Conservation (phyloP, 306 rosid genomes). For the Boehmeria nivea region DNA sequence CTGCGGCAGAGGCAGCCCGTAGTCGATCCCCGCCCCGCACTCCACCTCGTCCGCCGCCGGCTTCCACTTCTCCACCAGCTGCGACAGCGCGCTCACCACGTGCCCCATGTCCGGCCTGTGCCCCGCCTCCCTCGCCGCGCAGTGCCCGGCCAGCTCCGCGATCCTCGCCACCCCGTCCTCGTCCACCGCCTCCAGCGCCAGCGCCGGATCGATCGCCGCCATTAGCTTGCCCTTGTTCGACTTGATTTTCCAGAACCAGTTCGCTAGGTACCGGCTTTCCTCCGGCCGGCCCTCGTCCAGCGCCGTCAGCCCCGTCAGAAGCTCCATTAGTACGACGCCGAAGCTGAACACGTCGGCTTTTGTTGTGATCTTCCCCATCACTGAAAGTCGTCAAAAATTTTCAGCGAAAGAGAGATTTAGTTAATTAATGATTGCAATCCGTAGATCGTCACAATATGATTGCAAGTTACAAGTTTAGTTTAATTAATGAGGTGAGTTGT, state of each 20-base stretch:
- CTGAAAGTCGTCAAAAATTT: conserved; percentile 34
- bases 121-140: conserved; percentile 71
- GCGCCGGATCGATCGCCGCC: conserved; percentile 59
- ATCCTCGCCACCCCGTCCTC: conserved; percentile 46
- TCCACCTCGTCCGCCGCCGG: conserved; percentile 47
- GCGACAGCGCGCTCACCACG: conserved; percentile 55
- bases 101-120: conserved; percentile 84
- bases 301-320: conserved; percentile 65
- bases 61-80: conserved; percentile 62
- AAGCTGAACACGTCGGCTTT: conserved; percentile 78
- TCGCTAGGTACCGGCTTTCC: conserved; percentile 75
- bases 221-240: conserved; percentile 49
- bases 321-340: conserved; percentile 77
- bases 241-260: conserved; percentile 73
- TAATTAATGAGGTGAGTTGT: too few species aligned
- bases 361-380: conserved; percentile 86
- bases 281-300: conserved; percentile 72
- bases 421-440: too few species aligned
- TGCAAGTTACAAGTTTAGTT: too few species aligned
- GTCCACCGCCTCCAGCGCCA: conserved; percentile 29
- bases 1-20: conserved; percentile 55
- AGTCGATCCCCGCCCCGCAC: conserved; percentile 41
- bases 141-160: conserved; percentile 78
- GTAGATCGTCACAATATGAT: too few species aligned
- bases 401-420: neutral